A percentile compares a stretch with the other conserved stretches of the same genome.
These are phyloP conservation scores for Mychonastes homosphaera DNA, from an alignment of 139 green algal genomes.

Conservation along the genomic window DNA sequence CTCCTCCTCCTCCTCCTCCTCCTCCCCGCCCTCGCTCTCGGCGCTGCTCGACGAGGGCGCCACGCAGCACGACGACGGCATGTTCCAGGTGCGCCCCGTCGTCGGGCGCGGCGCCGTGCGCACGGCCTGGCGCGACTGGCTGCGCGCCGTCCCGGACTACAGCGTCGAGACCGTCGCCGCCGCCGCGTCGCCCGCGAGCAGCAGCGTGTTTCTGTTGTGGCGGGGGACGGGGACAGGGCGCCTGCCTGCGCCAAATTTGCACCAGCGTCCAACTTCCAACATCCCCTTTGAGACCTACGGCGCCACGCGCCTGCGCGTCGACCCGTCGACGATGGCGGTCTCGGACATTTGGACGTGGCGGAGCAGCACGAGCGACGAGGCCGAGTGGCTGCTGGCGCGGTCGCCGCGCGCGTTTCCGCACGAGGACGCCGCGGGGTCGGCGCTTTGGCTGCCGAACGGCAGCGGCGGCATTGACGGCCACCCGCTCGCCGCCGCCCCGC, in stretches of 20 bases:
- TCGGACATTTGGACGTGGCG: conserved; percentile 17
- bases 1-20: too few species aligned
- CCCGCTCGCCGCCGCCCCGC: too few species aligned
- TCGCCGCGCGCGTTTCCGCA: not conserved
- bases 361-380: conserved; percentile 8
- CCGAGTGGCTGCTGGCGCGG: conserved; percentile 13
- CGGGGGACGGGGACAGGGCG: not conserved
- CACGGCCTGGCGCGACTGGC: conserved; percentile 11
- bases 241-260: conserved; percentile 7
- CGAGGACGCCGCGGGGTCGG: not conserved
- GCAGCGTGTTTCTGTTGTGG: conserved; percentile 14
- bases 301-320: not conserved
- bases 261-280: conserved; percentile 10
- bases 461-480: not conserved
- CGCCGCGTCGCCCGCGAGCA: not conserved
- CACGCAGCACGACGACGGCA: conserved; percentile 19
- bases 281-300: conserved; percentile 19
- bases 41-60: too few species aligned
- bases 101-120: conserved; percentile 7
- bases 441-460: not conserved
- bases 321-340: not conserved
- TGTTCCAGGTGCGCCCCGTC: conserved; percentile 16
- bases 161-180: not conserved
- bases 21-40: too few species aligned
- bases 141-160: conserved; percentile 17